Evolutionary conservation across 2,329 filamentous ascomycete species (phyloP).

Genomic region (Chrysosporium queenslandicum): DNA sequence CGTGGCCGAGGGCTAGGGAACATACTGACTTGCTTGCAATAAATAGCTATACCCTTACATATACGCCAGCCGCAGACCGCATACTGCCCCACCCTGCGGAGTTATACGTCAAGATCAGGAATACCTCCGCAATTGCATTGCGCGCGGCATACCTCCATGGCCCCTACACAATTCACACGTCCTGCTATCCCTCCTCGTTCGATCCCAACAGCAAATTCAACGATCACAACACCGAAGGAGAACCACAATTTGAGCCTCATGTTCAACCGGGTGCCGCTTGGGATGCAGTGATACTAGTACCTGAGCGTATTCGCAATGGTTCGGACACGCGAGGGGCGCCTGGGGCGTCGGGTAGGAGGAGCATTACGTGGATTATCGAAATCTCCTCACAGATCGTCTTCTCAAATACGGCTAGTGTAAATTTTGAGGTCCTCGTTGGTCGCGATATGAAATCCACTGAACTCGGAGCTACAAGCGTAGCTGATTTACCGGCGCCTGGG

Average conservation of each 20-base stretch:
- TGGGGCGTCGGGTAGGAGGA: slow-evolving; percentile 37
- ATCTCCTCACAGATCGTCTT: slow-evolving; percentile 89
- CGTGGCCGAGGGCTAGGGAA: background rate
- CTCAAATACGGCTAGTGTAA: slow-evolving; percentile 74
- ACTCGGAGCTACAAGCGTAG: slow-evolving; percentile 50
- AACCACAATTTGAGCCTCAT: slow-evolving; percentile 90
- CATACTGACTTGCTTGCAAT: background rate
- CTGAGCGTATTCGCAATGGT: slow-evolving; percentile 54
- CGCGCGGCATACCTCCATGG: slow-evolving; percentile 94
- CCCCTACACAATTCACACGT: slow-evolving; percentile 80
- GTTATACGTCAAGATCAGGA: slow-evolving; percentile 79
- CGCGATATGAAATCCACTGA: slow-evolving; percentile 75
- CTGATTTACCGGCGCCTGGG: slow-evolving; percentile 51
- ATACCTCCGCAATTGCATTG: slow-evolving; percentile 79
- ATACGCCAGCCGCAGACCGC: slow-evolving; percentile 77
- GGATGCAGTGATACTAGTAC: slow-evolving; percentile 69
- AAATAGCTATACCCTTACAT: slow-evolving; percentile 66
- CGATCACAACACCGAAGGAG: slow-evolving; percentile 58
- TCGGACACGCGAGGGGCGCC: slow-evolving; percentile 31
- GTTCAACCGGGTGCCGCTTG: slow-evolving; percentile 87
- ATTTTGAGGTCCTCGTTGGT: slow-evolving; percentile 77
- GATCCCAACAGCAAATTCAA: slow-evolving; percentile 70
- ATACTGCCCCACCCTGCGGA: slow-evolving; percentile 75
- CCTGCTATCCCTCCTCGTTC: slow-evolving; percentile 74
- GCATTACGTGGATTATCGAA: slow-evolving; percentile 80